phyloP scores from a whole-genome alignment of 73 alveolate genomes.

The Paramecium biaurelia region DNA sequence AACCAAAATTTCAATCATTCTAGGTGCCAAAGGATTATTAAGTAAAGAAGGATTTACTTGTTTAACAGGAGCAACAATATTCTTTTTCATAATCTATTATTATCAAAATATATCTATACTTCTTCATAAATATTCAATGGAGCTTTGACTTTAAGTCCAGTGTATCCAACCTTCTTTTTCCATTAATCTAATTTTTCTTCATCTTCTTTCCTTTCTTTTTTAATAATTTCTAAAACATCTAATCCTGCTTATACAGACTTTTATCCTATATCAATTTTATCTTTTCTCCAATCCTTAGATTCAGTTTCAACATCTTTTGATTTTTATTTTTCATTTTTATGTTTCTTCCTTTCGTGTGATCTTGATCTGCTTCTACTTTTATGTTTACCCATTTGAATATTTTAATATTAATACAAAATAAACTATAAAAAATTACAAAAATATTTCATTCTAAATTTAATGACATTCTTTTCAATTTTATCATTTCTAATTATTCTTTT shows the following conservation, averaged over 20 bases:
- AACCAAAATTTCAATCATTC: constrained; percentile 89
- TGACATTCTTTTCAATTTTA: background rate
- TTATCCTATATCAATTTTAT: background rate
- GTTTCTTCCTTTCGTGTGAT: background rate
- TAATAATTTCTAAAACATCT: constrained; percentile 30
- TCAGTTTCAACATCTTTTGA: background rate
- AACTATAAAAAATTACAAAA: no score
- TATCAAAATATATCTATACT: background rate
- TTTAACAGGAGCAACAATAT: constrained; percentile 7
- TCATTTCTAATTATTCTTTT: background rate
- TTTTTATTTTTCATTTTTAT: background rate
- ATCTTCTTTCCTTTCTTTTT: constrained; percentile 50
- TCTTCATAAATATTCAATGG: constrained; percentile 43
- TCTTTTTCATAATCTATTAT: constrained; percentile 27
- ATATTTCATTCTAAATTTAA: background rate
- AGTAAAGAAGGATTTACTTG: constrained; percentile 28
- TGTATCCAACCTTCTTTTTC: constrained; percentile 40
- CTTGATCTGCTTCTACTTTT: constrained; percentile 34
- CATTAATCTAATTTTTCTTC: constrained; percentile 40
- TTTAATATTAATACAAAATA: no score
- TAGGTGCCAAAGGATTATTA: constrained; percentile 53
- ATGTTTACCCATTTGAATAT: constrained; percentile 13
- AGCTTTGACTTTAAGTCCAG: constrained; percentile 8
- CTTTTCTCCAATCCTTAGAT: constrained; percentile 40
- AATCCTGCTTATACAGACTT: constrained; percentile 18